Evolutionary conservation across 148 eudicot genomes (phyloP), one percentile per base, ranked within the genome.

Genomic region (Chenopodium suecicum): DNA sequence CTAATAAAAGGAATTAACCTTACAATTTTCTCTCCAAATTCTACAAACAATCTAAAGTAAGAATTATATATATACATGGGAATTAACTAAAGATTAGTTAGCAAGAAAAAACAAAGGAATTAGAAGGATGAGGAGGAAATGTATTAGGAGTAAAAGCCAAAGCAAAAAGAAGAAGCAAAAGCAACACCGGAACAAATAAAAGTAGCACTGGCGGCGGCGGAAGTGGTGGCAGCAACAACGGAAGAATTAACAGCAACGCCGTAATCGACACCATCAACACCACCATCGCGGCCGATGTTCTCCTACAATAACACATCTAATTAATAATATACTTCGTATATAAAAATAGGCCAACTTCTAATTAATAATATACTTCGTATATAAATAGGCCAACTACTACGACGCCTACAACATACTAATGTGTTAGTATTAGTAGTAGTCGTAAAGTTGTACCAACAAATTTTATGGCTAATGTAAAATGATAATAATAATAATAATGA

Each of bases 191-290:
- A 37, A 83, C 25, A 6, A 83, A 67, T 27, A 83, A 82, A 1
- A 83, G 7, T 0, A 79, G 20, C 69, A 78, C 41, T 58, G 85
- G 85, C 27, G 82, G 85, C 14, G 85, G 85, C 1, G 82, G 85
- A 20, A 83, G 85, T n/a, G 85, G 81, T 4, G 85, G 85, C 2
- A 83, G 62, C 4, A 50, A 64, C 68, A 83, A 16, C 75, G 85
- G 85, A 4, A 83, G 85, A 14, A 74, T 54, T 32, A 69, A 78
- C 46, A 78, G 23, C 75, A 48, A 74, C 82, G n/a, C 73, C 81
- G 82, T 83, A 19, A 83, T 16, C 11, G 50, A 65, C 85, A 58
- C 77, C 84, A 77, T 82, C 22, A 82, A 11, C 9, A 66, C 44
- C 78, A 52, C 31, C 85, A 83, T 78, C 62, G 52, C 11, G 22